Base-by-base conservation (phyloP, 1,284 basidiomycete genomes). In the Marasmius oreades region DNA sequence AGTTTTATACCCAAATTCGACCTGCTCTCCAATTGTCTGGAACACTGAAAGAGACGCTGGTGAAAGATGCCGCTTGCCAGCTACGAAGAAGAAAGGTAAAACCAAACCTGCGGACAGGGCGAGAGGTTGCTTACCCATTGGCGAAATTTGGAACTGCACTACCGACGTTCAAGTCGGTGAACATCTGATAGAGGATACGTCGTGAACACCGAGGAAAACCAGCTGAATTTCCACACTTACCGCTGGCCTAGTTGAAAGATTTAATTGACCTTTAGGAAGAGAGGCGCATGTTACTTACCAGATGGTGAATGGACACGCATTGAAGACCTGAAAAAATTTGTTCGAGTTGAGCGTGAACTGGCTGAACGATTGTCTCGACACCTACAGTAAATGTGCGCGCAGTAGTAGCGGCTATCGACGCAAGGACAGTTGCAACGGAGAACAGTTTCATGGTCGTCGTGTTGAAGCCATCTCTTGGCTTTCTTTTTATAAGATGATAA, bases 221-320 rank as follows among this genome's bases (percentile, higher is more conserved):
- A 31, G 28, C 10, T 31, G 34, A 37, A 47, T n/a, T 18, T 18
- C 12, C 48, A 16, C 42, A 53, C 53, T 59, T 67, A 72, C 73
- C 51, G 70, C 75, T 16, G 73, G 73, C 72, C 70, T 75, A 56
- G 53, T 51, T 62, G 39, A 3, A 10, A 24, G 7, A 33, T 37
- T 23, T 33, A 52, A 39, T 11, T 20, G 5, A 42, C 31, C 6
- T 20, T 6, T 6, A 42, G 26, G n/a, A 23, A 37, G 31, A 5
- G 34, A 51, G 20, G 10, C 45, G 18, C 12, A 4, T 22, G 34
- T 12, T 34, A 46, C 67, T 16, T 63, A 76, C 76, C 76, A 77
- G 53, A 77, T 73, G 11, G 76, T 77, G 63, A 76, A 77, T 0
- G 76, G 70, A 56, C 76, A 77, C 7, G 67, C 68, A 63, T 76